These are phyloP conservation scores for Kwoniella sp. DNA, from an alignment of 768 basidiomycete genomes.

Conservation along the genomic window DNA sequence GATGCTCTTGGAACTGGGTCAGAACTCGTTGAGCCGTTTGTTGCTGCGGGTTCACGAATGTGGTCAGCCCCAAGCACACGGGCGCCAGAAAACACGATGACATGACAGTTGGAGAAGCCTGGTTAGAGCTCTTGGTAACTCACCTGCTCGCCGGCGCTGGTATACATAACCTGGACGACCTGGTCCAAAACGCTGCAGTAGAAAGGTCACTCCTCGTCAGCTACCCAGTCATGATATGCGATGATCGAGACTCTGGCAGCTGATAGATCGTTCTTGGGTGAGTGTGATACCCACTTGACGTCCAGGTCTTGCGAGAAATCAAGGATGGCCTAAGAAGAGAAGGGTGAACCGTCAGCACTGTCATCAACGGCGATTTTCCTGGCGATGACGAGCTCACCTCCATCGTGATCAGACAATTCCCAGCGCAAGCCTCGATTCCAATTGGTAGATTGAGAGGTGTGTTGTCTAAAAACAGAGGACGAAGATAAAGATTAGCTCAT, in stretches of 20 bases:
- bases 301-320: conserved; percentile 95
- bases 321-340: conserved; percentile 70
- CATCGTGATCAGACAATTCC: conserved; percentile 27
- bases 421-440: neutral
- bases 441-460: neutral
- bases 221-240: neutral
- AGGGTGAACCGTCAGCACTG: conserved; percentile 5
- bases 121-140: no score
- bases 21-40: conserved; percentile 89
- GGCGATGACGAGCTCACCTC: conserved; percentile 47
- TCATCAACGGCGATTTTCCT: conserved; percentile 16
- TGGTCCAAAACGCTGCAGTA: conserved; percentile 72
- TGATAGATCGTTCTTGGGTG: no score
- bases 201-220: neutral
- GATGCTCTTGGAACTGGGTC: conserved; percentile 93
- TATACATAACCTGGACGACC: conserved; percentile 89
- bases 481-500: neutral
- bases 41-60: no score
- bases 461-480: neutral
- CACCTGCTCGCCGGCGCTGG: conserved; percentile 80
- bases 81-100: no score
- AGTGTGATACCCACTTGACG: conserved; percentile 60
- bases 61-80: no score
- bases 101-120: no score
- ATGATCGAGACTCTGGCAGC: no score